Percentiles rank a stretch among this genome's conserved stretches.
These are phyloP conservation scores for Cystofilobasidium macerans DNA, from an alignment of 768 basidiomycete genomes.

Conservation along the genomic window DNA sequence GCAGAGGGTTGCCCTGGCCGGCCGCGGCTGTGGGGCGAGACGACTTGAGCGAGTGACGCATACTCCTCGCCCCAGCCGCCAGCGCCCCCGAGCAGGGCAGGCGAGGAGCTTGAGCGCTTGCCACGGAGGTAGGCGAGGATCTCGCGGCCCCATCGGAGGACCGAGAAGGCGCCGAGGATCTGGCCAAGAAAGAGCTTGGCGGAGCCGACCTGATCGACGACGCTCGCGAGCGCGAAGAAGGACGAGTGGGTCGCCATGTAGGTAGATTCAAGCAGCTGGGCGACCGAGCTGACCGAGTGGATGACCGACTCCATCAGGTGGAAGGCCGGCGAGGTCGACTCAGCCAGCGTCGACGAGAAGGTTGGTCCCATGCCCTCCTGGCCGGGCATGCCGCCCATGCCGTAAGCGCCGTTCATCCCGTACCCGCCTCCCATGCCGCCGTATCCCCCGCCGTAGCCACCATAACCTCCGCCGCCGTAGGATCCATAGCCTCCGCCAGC, in stretches of 20 bases:
- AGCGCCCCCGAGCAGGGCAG: background rate
- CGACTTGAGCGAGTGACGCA: conserved; percentile 13
- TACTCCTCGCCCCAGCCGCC: conserved; percentile 24
- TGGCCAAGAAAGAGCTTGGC: conserved; percentile 85
- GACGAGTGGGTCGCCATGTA: conserved; percentile 95
- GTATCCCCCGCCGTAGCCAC: conserved; percentile 21
- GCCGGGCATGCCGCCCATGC: conserved; percentile 42
- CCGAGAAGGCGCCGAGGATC: conserved; percentile 81
- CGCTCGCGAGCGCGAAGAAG: conserved; percentile 68
- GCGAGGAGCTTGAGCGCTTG: background rate
- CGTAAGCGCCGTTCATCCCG: conserved; percentile 29
- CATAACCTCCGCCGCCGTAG: conserved; percentile 8
- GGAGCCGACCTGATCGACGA: conserved; percentile 86
- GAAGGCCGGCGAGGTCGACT: conserved; percentile 84
- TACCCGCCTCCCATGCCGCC: conserved; percentile 37
- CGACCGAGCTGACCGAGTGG: conserved; percentile 83
- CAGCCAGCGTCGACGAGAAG: conserved; percentile 76
- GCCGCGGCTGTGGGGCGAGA: conserved; percentile 46
- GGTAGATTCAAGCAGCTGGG: conserved; percentile 94
- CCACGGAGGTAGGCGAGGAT: conserved; percentile 54
- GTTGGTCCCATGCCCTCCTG: conserved; percentile 49
- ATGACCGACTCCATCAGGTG: conserved; percentile 87
- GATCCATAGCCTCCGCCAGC: conserved; percentile 24
- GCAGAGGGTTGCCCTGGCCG: conserved; percentile 37
- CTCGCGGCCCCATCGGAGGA: conserved; percentile 47